Evolutionary conservation across 2,329 filamentous ascomycete species (phyloP), one percentile per base, ranked within the genome.

Genomic region (Fusarium verticillioides): DNA sequence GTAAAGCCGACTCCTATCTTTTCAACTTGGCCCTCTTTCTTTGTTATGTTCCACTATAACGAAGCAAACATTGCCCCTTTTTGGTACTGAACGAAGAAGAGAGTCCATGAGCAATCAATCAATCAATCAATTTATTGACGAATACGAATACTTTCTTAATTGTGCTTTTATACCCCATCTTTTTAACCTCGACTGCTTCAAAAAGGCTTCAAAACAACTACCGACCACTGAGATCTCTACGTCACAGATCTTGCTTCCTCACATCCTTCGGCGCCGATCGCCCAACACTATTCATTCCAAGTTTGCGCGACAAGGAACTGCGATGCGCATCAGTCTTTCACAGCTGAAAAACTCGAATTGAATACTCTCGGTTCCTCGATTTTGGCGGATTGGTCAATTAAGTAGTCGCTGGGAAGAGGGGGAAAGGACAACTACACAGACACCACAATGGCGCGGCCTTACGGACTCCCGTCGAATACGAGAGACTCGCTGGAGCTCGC

Each of bases 401-500:
- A 69, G 44, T 15, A 32, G 40, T 46, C 47, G 40, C 37, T 61
- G 44, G 60, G 21, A 60, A 66, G 53, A 52, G 47, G 70, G 56
- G 64, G 61, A 63, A 49, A 63, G 44, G 42, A 61, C 42, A 66
- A 44, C 26, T 26, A 23, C 43, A 34, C n/a, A 40, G 12, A 46
- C 83, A 82, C 80, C 83, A 72, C 77, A 80, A 67, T 81, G 82
- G 75, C 87, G 86, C 79, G 82, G 78, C 67, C 70, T 11, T 81
- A 83, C 73, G 83, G 81, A 77, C 81, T 84, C 63, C 84, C 84
- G 73, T 81, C 83, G 73, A 83, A 85, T 72, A 82, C 90, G 70
- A 94, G 96, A 84, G 96, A 99, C 87, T 98, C 96, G 52, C 91
- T 99, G 79, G 96, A 99, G 86, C 92, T 99, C 66, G 96, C 95